Evolutionary conservation across 108 stramenopile genomes (phyloP).

Genomic region (Skeletonema grethae): DNA sequence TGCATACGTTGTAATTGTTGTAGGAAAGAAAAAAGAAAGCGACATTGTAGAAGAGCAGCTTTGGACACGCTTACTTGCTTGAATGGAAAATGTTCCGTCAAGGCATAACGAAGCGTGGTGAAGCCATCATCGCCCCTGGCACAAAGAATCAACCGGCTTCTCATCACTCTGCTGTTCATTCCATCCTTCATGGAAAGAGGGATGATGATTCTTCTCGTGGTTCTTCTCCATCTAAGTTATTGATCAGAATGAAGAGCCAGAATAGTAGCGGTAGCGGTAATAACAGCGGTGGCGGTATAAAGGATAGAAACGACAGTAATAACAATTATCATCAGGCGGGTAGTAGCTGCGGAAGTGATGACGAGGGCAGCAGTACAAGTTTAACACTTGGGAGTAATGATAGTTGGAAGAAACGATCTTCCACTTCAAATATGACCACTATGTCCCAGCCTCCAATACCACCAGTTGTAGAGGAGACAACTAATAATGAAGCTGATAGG

Average conservation of each 20-base stretch:
- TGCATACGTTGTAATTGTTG: too few species aligned
- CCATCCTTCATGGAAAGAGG: constrained; percentile 7
- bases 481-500: neutral
- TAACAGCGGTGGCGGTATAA: neutral
- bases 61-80: too few species aligned
- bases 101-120: constrained; percentile 30
- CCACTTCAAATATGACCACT: neutral
- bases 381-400: neutral
- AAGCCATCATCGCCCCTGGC: constrained; percentile 11
- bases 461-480: neutral
- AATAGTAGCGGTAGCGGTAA: neutral
- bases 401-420: neutral
- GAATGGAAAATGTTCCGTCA: constrained; percentile 17
- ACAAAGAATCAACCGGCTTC: neutral
- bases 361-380: neutral
- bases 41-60: too few species aligned
- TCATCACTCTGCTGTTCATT: constrained; percentile 22
- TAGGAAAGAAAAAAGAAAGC: too few species aligned
- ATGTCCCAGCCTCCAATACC: neutral
- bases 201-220: neutral
- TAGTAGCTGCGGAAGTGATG: neutral
- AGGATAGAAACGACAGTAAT: neutral
- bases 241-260: neutral
- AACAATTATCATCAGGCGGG: neutral
- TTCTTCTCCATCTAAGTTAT: neutral